Evolutionary conservation across 169 alveolate species (phyloP).

Genomic region (Eimeria necatrix): DNA sequence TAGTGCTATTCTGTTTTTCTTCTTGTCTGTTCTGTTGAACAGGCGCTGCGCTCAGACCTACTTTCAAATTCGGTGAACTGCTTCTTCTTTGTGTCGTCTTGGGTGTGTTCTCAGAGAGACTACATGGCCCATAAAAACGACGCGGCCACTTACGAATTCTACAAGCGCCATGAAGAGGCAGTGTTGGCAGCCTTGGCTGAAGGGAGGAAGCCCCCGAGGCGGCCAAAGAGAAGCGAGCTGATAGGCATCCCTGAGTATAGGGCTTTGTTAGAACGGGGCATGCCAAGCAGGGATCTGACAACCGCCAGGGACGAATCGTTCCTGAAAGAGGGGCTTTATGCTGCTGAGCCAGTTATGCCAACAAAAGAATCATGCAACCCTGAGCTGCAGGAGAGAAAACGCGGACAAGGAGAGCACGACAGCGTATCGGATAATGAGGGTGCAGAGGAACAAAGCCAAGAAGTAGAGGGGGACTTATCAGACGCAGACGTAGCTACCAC

Average conservation of each 20-base stretch:
- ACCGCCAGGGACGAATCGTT: conserved; percentile 61
- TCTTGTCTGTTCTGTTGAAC: background rate
- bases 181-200: conserved; percentile 82
- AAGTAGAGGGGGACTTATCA: conserved; percentile 71
- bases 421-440: background rate
- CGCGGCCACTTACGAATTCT: conserved; percentile 77
- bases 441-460: conserved; percentile 72
- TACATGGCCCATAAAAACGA: conserved; percentile 66
- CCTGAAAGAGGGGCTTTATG: conserved; percentile 66
- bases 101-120: conserved; percentile 24
- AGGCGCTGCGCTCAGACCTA: no score
- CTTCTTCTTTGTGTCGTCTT: background rate
- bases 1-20: background rate
- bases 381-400: conserved; percentile 45
- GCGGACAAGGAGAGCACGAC: conserved; percentile 43
- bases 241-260: conserved; percentile 54
- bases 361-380: conserved; percentile 70
- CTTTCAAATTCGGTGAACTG: background rate
- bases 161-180: conserved; percentile 83
- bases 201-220: conserved; percentile 78
- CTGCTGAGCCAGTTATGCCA: conserved; percentile 79
- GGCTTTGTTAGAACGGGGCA: conserved; percentile 64
- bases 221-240: conserved; percentile 70
- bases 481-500: conserved; percentile 46
- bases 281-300: conserved; percentile 61